Base-by-base conservation (phyloP, 2,329 filamentous ascomycete genomes). In the Nothophaeocryptopus gaeumannii region DNA sequence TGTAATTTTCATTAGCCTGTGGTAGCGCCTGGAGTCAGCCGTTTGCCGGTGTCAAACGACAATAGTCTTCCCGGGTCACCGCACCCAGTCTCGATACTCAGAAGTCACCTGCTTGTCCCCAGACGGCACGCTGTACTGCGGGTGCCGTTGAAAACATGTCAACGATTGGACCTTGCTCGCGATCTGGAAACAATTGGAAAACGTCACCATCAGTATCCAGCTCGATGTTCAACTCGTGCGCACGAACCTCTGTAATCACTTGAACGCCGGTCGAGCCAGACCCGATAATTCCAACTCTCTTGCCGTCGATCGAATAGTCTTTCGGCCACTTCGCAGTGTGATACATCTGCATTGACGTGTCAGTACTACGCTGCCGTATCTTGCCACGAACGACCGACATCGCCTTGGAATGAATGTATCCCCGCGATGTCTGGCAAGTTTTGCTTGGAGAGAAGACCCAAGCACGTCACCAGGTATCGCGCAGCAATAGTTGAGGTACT, bases 181-280 rank as follows among this genome's bases (percentile, higher is more conserved):
- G 9, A 69, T 55, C 2, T 62, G 14, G 11, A 12, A 11, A 26
- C 20, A 7, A 26, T 26, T 7, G 20, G 4, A 26, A 26, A 26
- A 4, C 20, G 59, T 1, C 30, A 61, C 65, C 1, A 59, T 63
- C 0, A 64, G 61, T 0, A 65, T 64, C 12, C 47, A 26, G 20
- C 20, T 26, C 69, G 14, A 70, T 66, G 5, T 26, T 11, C 8
- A 29, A 39, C 8, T 16, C 26, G n/a, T 2, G 10, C 8, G 26
- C 10, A 43, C 40, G n/a, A 16, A 58, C 53, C 42, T 66, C 62
- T 38, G 66, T 64, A 5, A 62, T 62, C 5, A 65, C 62, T 51
- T 75, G 72, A 4, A 75, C 67, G 5, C 69, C 72, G 0, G 71
- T 72, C 4, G 70, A 69, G 5, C 72, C 72, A 9, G 67, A 70